A percentile compares a stretch with the other conserved stretches of the same genome.
Evolutionary conservation across 2,329 filamentous ascomycete genomes (phyloP).

Genomic region (Graphiopsis chlorocephala): DNA sequence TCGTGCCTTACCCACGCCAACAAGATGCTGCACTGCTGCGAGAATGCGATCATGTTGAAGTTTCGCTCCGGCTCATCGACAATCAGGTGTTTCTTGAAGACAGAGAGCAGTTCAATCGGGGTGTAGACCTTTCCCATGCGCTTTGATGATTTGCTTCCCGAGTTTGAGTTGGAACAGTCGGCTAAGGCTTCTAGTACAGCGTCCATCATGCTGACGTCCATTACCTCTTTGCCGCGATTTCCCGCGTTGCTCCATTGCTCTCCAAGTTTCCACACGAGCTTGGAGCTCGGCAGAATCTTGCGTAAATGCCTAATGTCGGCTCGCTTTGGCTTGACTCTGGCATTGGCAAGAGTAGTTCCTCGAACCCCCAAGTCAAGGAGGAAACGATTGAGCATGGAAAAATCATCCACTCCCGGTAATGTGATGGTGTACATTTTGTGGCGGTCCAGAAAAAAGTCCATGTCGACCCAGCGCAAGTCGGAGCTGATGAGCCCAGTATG

Average conservation of each 20-base stretch:
- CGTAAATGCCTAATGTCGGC: too few relatives aligned
- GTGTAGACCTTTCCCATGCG: neutral
- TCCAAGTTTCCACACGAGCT: too few relatives aligned
- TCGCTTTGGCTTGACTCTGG: too few relatives aligned
- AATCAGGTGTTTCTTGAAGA: neutral
- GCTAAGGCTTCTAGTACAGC: neutral
- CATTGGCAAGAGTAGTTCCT: neutral
- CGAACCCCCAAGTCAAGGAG: neutral
- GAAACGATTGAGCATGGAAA: neutral
- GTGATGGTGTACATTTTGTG: neutral
- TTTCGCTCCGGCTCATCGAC: neutral
- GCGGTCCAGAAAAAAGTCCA: neutral
- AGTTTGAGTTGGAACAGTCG: neutral
- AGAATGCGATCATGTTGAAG: neutral
- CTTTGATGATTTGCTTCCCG: neutral
- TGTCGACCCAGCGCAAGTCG: neutral
- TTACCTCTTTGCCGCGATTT: neutral
- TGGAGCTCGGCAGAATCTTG: too few relatives aligned
- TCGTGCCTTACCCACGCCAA: neutral
- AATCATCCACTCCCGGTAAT: neutral
- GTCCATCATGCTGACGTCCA: neutral
- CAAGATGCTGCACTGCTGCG: neutral
- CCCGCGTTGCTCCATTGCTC: neutral
- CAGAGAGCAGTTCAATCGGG: neutral
- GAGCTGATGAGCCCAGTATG: neutral